Conservation (phyloP, 306 rosid genomes). For the Adenanthera pavonina region DNA sequence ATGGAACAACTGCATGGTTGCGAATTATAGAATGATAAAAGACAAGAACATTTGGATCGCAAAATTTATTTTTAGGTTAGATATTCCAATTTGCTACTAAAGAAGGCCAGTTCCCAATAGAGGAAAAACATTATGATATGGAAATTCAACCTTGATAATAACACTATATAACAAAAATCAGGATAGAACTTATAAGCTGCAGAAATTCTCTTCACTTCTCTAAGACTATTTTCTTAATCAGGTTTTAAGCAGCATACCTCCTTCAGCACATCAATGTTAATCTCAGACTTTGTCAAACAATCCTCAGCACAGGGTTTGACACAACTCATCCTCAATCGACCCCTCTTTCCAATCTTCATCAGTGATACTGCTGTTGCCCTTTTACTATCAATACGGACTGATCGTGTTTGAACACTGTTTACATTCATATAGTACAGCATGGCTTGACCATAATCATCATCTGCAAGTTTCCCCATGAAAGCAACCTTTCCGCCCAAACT, state of each 20-base stretch:
- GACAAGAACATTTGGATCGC: background rate
- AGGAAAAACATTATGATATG: background rate
- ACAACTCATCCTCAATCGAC: constrained; percentile 72
- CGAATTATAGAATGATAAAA: constrained; percentile 7
- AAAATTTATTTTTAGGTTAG: constrained; percentile 11
- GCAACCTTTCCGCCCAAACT: constrained; percentile 92
- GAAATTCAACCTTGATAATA: constrained; percentile 25
- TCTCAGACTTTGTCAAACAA: constrained; percentile 75
- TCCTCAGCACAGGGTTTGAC: constrained; percentile 88
- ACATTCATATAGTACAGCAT: constrained; percentile 81
- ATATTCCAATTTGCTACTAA: constrained; percentile 16
- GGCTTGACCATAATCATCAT: constrained; percentile 82
- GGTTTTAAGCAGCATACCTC: constrained; percentile 68
- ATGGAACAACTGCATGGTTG: background rate
- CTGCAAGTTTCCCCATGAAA: constrained; percentile 96
- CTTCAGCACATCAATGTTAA: constrained; percentile 83
- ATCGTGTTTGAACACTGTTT: constrained; percentile 88
- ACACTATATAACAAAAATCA: constrained; percentile 30
- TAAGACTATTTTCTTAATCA: constrained; percentile 10
- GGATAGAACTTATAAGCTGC: constrained; percentile 21
- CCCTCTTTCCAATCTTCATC: constrained; percentile 86
- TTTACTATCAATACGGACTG: constrained; percentile 70
- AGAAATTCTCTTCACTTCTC: constrained; percentile 18
- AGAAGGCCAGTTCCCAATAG: background rate
- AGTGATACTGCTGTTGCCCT: constrained; percentile 67